Conservation (phyloP, 2,329 filamentous ascomycete species). For the Westerdykella aurantiaca region DNA sequence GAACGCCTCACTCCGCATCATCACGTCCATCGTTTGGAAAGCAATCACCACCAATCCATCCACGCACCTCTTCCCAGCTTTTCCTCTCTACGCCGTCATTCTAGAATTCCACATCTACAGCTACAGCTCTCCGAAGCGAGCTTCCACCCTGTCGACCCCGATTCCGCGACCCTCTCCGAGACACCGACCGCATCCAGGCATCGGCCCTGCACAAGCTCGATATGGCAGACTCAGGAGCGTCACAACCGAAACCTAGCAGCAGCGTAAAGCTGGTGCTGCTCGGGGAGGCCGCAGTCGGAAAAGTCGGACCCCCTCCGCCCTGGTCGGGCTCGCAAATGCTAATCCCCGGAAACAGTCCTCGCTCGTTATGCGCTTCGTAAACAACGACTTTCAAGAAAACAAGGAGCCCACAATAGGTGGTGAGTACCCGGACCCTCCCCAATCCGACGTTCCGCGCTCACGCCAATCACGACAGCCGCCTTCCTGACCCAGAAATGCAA, state of each 20-base stretch:
- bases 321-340: constrained; percentile 1
- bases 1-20: too few species aligned
- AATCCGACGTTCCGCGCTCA: constrained; percentile 1
- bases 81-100: too few species aligned
- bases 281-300: constrained; percentile 95
- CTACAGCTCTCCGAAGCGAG: too few species aligned
- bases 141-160: too few species aligned
- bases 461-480: constrained; percentile 58
- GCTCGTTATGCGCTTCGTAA: constrained; percentile 94
- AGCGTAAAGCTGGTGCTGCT: constrained; percentile 99
- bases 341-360: constrained; percentile 62
- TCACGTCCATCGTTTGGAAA: too few species aligned
- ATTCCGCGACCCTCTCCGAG: background rate
- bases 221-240: constrained; percentile 68
- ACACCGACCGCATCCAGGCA: background rate
- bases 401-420: constrained; percentile 99
- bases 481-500: constrained; percentile 99
- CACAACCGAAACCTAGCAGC: constrained; percentile 88
- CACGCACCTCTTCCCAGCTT: too few species aligned
- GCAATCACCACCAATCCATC: too few species aligned
- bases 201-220: constrained; percentile 8
- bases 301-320: constrained; percentile 54
- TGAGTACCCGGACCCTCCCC: constrained; percentile 41
- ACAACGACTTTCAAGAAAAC: constrained; percentile 99
- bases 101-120: too few species aligned